Evolutionary conservation across 306 rosid genomes (phyloP), one percentile per base, ranked within the genome.

Genomic region (Vachellia collinsii): DNA sequence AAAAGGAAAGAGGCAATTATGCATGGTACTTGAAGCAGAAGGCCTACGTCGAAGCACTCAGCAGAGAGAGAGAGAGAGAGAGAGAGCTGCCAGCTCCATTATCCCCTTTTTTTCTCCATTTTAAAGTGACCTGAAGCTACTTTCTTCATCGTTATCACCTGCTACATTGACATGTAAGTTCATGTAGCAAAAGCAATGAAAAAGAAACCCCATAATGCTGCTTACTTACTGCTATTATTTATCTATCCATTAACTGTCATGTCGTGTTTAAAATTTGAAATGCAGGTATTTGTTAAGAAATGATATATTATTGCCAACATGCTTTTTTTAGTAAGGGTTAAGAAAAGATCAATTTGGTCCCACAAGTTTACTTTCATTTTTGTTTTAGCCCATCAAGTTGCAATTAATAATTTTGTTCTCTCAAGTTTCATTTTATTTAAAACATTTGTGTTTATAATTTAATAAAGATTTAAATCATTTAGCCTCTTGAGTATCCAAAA

Each of bases 81-180:
- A 69, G 41, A 62, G 51, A 56, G 54, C 14, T 42, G 56, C 53
- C 54, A 41, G 16, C 78, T 12, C 11, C 20, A 1, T 16, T 70
- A 11, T 3, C 37, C 20, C 41, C 16, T 56, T 51, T 8, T 7
- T 1, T 1, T 39, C 1, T 11, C 25, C 29, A 56, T 20, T 59
- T 80, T 64, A 69, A 11, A 58, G 44, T 56, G 9, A 41, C 46
- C 59, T 37, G 58, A 64, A 80, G 41, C 79, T 63, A 25, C 56
- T 23, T 16, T 47, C 48, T 42, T 41, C 42, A 11, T 41, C 25
- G 42, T 51, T 7, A 44, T 79, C 61, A 66, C 54, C 66, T 68
- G 23, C 38, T 39, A 70, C 48, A 9, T 36, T 41, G 53, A 70
- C 62, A 4, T 11, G 53, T 66, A 56, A 54, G 50, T 59, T 47